Base-by-base conservation (phyloP, 1,139 yeast species). In the Entelexis paramagnoliae region DNA sequence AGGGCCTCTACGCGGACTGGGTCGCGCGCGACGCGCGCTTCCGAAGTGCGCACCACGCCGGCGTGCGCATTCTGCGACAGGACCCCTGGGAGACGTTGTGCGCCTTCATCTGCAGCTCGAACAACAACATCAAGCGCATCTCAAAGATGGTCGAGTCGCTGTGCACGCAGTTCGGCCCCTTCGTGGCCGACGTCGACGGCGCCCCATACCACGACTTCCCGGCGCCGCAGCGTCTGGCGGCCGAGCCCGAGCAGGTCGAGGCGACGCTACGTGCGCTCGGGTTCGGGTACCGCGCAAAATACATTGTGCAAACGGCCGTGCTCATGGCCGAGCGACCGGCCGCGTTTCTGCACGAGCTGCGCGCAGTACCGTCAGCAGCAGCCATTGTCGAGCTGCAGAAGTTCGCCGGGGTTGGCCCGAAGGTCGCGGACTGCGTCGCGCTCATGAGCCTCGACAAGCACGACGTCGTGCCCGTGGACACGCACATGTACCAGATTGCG, bases 11-110 rank as follows among this genome's bases (percentile, higher is more conserved):
- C 62, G 55, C 65, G 1, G 71, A 74, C 29, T 91, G 97, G 97
- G 62, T 74, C 5, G 61, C 66, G 53, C 60, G 63, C 41, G 59
- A 56, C 41, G 34, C 46, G 14, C 39, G 43, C 41, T 53, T 52
- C 36, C 52, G 49, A 42, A 16, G 44, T 29, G 29, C 39, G 22
- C 61, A 63, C 46, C 66, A 68, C 26, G 78, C 80, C 52, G 98
- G 98, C 0, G 81, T 89, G 28, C 70, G 97, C 38, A 85, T 88
- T 54, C 74, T 89, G 30, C 74, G 89, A 48, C 97, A 91, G 66
- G 96, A 89, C 58, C 98, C 98, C 0, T 91, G 97, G 97, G 98
- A 93, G 62, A 87, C 93, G 42, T 71, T 87, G 46, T 69, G 91
- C 20, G 83, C 93, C 2, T 91, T 91, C 60, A 93, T 91, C 22